These are phyloP conservation scores for Citrullus colocynthis DNA, from an alignment of 306 rosid genomes.

Conservation along the genomic window DNA sequence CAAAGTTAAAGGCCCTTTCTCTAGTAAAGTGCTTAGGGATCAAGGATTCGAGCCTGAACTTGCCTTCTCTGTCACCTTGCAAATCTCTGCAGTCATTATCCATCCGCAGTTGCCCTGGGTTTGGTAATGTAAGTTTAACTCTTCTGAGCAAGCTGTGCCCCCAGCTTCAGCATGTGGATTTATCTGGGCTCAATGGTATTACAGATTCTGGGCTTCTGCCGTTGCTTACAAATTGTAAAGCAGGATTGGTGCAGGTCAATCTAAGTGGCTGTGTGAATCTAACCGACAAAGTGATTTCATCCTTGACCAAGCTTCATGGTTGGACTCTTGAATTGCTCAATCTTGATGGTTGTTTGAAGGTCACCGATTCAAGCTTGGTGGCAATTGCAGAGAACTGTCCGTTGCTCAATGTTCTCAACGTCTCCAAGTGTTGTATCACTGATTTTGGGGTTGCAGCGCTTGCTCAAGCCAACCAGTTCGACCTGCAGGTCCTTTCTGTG, in stretches of 20 bases:
- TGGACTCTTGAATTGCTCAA: conserved; percentile 56
- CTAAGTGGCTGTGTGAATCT: conserved; percentile 59
- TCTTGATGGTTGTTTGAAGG: conserved; percentile 53
- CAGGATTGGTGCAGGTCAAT: conserved; percentile 63
- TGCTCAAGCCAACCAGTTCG: conserved; percentile 28
- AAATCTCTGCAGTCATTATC: conserved; percentile 45
- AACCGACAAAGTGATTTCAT: conserved; percentile 42
- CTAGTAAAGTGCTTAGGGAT: conserved; percentile 72
- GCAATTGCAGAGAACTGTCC: conserved; percentile 57
- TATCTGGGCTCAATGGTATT: conserved; percentile 53
- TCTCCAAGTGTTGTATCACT: conserved; percentile 60
- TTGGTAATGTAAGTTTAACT: conserved; percentile 52
- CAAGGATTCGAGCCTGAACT: conserved; percentile 36
- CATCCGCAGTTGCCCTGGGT: conserved; percentile 68
- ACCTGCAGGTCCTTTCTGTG: conserved; percentile 59
- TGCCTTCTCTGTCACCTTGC: conserved; percentile 34
- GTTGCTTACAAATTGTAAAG: conserved; percentile 44
- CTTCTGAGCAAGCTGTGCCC: conserved; percentile 65
- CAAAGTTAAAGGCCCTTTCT: conserved; percentile 58
- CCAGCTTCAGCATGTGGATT: conserved; percentile 47
- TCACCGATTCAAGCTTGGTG: conserved; percentile 47
- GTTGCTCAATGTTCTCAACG: conserved; percentile 56
- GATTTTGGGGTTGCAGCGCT: conserved; percentile 60
- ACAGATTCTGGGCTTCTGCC: conserved; percentile 62
- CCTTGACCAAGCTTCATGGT: conserved; percentile 53